Evolutionary conservation across 352 stramenopile species (phyloP).

Genomic region (Globisporangium yorkense): DNA sequence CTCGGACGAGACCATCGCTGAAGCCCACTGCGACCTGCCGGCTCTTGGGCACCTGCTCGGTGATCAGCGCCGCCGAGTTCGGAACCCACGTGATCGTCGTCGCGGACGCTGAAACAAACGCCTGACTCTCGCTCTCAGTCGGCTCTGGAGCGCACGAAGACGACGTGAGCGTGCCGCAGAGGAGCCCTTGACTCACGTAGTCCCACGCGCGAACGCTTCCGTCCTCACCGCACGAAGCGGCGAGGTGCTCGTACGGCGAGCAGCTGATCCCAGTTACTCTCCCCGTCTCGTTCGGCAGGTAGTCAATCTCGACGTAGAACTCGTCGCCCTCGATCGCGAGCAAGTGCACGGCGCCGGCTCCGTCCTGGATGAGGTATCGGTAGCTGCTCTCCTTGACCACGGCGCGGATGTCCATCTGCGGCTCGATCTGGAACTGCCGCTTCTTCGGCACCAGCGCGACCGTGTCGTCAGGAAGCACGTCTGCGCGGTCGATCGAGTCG

Average conservation of each 20-base stretch:
- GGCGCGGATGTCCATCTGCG: slow-evolving; percentile 61
- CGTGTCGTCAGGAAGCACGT: slow-evolving; percentile 73
- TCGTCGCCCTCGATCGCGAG: slow-evolving; percentile 28
- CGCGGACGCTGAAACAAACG: slow-evolving; percentile 33
- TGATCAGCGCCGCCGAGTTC: slow-evolving; percentile 28
- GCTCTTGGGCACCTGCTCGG: slow-evolving; percentile 38
- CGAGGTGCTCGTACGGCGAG: slow-evolving; percentile 84
- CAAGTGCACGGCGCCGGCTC: slow-evolving; percentile 41
- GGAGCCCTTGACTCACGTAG: slow-evolving; percentile 38
- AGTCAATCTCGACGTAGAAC: slow-evolving; percentile 44
- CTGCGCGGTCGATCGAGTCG: slow-evolving; percentile 77
- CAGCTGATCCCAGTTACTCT: slow-evolving; percentile 64
- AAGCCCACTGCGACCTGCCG: slow-evolving; percentile 87
- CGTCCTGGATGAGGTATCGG: slow-evolving; percentile 66
- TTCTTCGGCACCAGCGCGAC: slow-evolving; percentile 71
- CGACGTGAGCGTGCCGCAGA: slow-evolving; percentile 10
- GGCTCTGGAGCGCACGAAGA: slow-evolving; percentile 8
- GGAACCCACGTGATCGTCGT: slow-evolving; percentile 77
- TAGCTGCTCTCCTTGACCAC: slow-evolving; percentile 37
- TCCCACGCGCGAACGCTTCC: slow-evolving; percentile 86
- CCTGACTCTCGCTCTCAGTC: slow-evolving; percentile 5
- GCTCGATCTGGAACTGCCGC: slow-evolving; percentile 43
- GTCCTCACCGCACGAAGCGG: slow-evolving; percentile 81
- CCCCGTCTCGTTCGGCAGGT: slow-evolving; percentile 59
- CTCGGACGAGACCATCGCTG: slow-evolving; percentile 80